These are phyloP conservation scores for Annulohypoxylon moriforme DNA, from an alignment of 495 filamentous ascomycete genomes.

Conservation along the genomic window DNA sequence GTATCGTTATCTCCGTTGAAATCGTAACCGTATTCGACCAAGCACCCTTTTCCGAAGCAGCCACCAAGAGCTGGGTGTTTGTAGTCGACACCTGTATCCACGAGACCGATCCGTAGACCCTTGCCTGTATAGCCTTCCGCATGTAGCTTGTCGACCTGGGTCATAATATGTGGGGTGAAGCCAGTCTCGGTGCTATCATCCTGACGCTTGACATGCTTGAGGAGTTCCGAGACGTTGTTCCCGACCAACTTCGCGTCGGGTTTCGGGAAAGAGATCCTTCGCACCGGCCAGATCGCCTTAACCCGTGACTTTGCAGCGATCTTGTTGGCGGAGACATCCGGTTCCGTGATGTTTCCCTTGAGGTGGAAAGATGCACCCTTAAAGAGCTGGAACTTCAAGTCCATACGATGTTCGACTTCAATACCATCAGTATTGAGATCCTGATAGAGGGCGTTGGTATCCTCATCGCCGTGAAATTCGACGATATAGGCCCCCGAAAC, in stretches of 20 bases:
- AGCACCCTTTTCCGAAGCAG: background rate
- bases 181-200: background rate
- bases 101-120: slow-evolving; percentile 27
- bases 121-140: slow-evolving; percentile 31
- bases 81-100: slow-evolving; percentile 43
- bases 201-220: background rate
- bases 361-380: background rate
- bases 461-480: background rate
- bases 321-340: background rate
- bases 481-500: slow-evolving; percentile 2
- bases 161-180: slow-evolving; percentile 17
- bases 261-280: slow-evolving; percentile 3
- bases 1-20: slow-evolving; percentile 1
- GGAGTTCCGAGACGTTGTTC: background rate
- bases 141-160: slow-evolving; percentile 35
- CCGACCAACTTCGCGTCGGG: background rate
- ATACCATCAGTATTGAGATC: background rate
- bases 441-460: background rate
- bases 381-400: background rate
- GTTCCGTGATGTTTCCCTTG: background rate
- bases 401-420: slow-evolving; percentile 1
- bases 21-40: background rate
- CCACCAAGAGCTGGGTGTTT: slow-evolving; percentile 3
- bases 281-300: background rate
- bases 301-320: background rate